Evolutionary conservation across 2,329 filamentous ascomycete genomes (phyloP).

Genomic region (Byssochlamys sp.): DNA sequence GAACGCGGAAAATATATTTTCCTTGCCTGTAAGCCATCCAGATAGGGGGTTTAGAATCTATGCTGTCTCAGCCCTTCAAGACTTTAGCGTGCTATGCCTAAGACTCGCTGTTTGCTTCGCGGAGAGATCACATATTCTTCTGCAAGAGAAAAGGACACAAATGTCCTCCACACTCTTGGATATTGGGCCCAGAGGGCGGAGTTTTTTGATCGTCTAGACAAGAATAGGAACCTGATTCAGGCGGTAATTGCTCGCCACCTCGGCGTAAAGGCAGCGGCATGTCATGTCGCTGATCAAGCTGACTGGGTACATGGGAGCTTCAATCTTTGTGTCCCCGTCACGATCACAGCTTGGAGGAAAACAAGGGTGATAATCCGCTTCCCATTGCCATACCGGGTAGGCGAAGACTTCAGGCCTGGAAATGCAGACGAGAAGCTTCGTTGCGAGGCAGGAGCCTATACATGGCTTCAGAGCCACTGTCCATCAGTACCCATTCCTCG

Average conservation of each 20-base stretch:
- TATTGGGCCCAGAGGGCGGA: conserved; percentile 10
- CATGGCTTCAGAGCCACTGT: conserved; percentile 31
- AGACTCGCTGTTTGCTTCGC: not conserved
- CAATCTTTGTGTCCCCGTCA: conserved; percentile 7
- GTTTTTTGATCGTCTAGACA: conserved; percentile 14
- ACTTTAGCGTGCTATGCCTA: not conserved
- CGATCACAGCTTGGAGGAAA: not conserved
- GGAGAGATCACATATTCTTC: not conserved
- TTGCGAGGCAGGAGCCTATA: conserved; percentile 33
- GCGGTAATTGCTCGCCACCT: conserved; percentile 21
- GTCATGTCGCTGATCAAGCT: conserved; percentile 7
- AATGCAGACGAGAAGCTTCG: conserved; percentile 36
- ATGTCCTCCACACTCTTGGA: conserved; percentile 12
- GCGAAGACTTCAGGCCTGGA: conserved; percentile 28
- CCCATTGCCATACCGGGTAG: conserved; percentile 22
- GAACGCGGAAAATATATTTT: not conserved
- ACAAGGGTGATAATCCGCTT: conserved; percentile 12
- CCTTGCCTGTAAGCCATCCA: not conserved
- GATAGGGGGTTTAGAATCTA: not conserved
- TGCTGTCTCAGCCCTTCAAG: no score
- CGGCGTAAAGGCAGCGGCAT: conserved; percentile 7
- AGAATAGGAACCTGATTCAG: conserved; percentile 14
- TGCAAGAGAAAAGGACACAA: not conserved
- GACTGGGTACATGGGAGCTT: conserved; percentile 15
- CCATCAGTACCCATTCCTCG: conserved; percentile 27